Evolutionary conservation across 148 eudicot genomes (phyloP).

Genomic region (Talinum fruticosum): DNA sequence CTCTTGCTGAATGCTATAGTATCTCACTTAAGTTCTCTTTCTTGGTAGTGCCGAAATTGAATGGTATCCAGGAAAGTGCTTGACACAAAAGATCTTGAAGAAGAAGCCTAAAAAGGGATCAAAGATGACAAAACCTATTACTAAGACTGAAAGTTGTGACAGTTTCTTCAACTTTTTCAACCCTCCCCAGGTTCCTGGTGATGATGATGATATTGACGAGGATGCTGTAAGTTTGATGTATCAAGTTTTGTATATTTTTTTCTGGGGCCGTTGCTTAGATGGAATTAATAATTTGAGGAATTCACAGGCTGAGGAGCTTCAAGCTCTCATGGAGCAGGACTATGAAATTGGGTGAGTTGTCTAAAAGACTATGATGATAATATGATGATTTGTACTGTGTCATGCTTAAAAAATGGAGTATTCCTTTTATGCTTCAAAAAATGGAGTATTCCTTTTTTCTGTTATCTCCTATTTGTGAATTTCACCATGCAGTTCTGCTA

Average conservation of each 20-base stretch:
- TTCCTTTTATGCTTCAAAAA: background rate
- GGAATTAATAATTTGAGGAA: slow-evolving; percentile 1
- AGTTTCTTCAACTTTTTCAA: slow-evolving; percentile 91
- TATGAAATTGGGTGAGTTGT: slow-evolving; percentile 83
- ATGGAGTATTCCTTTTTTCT: background rate
- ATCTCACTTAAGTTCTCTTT: background rate
- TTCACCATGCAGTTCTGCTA: slow-evolving; percentile 48
- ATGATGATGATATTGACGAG: slow-evolving; percentile 73
- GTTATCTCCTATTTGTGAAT: background rate
- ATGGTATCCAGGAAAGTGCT: slow-evolving; percentile 83
- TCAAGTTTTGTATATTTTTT: background rate
- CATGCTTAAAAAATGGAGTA: background rate
- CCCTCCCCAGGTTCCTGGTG: slow-evolving; percentile 87
- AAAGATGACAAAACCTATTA: slow-evolving; percentile 63
- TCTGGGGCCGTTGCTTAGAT: background rate
- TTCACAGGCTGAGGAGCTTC: slow-evolving; percentile 80
- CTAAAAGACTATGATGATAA: background rate
- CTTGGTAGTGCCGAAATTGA: slow-evolving; percentile 73
- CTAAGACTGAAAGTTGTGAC: slow-evolving; percentile 67
- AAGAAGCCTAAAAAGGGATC: slow-evolving; percentile 89
- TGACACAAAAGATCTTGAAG: slow-evolving; percentile 78
- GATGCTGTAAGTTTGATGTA: slow-evolving; percentile 46
- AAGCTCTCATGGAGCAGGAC: slow-evolving; percentile 82
- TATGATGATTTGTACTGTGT: background rate
- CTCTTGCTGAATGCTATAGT: slow-evolving; percentile 59